phyloP scores from a whole-genome alignment of 1,284 basidiomycete genomes.

The Tranzscheliella williamsii region DNA sequence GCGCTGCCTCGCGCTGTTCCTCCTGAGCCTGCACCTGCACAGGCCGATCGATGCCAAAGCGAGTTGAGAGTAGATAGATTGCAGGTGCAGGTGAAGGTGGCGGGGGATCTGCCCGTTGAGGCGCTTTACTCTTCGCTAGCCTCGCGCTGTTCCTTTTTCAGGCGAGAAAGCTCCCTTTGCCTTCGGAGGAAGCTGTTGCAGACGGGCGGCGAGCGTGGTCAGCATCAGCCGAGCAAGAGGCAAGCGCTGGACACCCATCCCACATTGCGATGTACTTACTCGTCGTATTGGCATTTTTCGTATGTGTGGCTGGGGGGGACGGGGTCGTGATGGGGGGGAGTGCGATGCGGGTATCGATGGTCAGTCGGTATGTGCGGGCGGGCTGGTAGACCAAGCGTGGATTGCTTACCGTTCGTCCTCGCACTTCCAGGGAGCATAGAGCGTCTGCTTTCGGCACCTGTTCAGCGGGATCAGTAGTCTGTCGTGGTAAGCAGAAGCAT shows the following conservation, averaged over 20 bases:
- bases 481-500: neutral
- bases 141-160: constrained; percentile 30
- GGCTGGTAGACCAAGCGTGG: no score
- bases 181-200: constrained; percentile 45
- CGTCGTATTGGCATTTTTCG: constrained; percentile 58
- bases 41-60: no score
- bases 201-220: no score
- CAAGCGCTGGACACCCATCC: neutral
- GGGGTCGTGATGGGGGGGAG: no score
- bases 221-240: neutral
- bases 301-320: constrained; percentile 58
- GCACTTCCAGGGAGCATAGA: constrained; percentile 80
- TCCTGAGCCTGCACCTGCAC: no score
- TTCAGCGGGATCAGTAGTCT: constrained; percentile 85
- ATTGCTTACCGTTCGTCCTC: constrained; percentile 70
- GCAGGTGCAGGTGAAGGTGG: no score
- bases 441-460: constrained; percentile 73
- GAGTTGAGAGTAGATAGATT: no score
- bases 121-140: constrained; percentile 15
- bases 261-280: constrained; percentile 39
- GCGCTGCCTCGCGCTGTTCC: no score
- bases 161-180: constrained; percentile 40
- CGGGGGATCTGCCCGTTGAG: no score
- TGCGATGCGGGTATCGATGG: neutral
- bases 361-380: neutral